Percentiles rank a stretch among this genome's conserved stretches.
Evolutionary conservation across 768 basidiomycete species (phyloP).

Genomic region (Tephrocybe sp.): DNA sequence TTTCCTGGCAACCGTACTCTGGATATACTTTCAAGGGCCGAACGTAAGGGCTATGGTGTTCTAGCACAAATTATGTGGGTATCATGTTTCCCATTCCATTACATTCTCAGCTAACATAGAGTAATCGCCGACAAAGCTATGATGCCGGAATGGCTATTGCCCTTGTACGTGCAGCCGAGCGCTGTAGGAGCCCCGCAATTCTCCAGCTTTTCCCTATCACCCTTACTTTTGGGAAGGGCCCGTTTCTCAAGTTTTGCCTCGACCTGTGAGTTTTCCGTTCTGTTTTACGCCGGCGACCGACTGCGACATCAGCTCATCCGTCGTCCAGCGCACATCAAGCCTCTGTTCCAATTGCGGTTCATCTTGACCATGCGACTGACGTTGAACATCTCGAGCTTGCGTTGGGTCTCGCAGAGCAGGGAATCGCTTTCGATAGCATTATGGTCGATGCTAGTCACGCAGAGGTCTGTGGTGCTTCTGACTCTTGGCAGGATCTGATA

Average conservation of each 20-base stretch:
- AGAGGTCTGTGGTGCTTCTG: slow-evolving; percentile 25
- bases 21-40: slow-evolving; percentile 39
- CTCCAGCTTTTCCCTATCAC: slow-evolving; percentile 47
- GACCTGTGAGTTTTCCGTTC: slow-evolving; percentile 39
- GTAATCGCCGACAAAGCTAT: slow-evolving; percentile 34
- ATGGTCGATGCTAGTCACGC: slow-evolving; percentile 54
- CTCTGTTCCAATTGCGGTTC: slow-evolving; percentile 48
- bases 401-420: slow-evolving; percentile 42
- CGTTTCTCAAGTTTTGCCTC: slow-evolving; percentile 45
- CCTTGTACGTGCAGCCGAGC: slow-evolving; percentile 47
- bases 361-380: slow-evolving; percentile 50
- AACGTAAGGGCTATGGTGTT: slow-evolving; percentile 43
- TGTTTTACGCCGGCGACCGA: too few species aligned
- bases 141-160: slow-evolving; percentile 45
- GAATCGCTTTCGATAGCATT: slow-evolving; percentile 48
- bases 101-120: too few species aligned
- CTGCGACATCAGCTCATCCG: too few species aligned
- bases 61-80: slow-evolving; percentile 42
- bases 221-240: slow-evolving; percentile 43
- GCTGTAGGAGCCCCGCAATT: slow-evolving; percentile 44
- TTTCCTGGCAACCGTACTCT: slow-evolving; percentile 37
- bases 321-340: slow-evolving; percentile 39
- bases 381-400: slow-evolving; percentile 46
- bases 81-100: not conserved
- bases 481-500: too few species aligned